These are phyloP conservation scores for Leishmania turanica DNA, from an alignment of 208 protist genomes.

Conservation along the genomic window DNA sequence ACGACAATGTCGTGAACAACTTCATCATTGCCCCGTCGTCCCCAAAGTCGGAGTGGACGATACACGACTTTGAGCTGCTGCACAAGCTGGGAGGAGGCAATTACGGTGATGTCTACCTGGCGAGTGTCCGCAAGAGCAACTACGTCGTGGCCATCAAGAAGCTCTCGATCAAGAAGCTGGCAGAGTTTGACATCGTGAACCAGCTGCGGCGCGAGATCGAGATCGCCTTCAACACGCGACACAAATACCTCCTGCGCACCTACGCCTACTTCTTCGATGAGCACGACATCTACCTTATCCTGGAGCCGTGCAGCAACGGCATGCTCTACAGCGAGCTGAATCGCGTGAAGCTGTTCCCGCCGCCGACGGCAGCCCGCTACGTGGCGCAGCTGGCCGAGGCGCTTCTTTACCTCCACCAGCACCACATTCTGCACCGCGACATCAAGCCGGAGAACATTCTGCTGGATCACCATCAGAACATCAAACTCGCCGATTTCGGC, in stretches of 20 bases:
- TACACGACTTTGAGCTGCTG: conserved; percentile 96
- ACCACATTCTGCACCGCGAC: conserved; percentile 97
- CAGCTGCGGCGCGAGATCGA: conserved; percentile 99
- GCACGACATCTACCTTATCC: conserved; percentile 97
- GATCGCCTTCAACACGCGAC: conserved; percentile 98
- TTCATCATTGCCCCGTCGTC: conserved; percentile 71
- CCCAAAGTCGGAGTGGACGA: conserved; percentile 76
- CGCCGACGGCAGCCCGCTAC: conserved; percentile 88
- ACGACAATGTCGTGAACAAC: conserved; percentile 60
- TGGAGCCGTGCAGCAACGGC: conserved; percentile 98
- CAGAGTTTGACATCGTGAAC: conserved; percentile 95
- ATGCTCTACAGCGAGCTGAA: conserved; percentile 98
- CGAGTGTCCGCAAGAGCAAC: conserved; percentile 96
- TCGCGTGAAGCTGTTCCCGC: conserved; percentile 85
- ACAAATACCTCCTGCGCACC: conserved; percentile 98
- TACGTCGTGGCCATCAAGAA: conserved; percentile 99
- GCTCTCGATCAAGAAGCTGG: conserved; percentile 94
- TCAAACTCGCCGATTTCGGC: conserved; percentile 99
- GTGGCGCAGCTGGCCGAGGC: conserved; percentile 94
- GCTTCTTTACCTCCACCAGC: conserved; percentile 96
- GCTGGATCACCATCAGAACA: conserved; percentile 92
- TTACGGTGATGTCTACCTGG: conserved; percentile 99
- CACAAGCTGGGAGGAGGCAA: conserved; percentile 96
- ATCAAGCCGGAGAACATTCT: conserved; percentile 96
- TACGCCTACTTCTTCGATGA: conserved; percentile 99